A percentile compares a stretch with the other conserved stretches of the same genome.
These are phyloP conservation scores for Crataegus laevigata DNA, from an alignment of 306 rosid species.

Conservation along the genomic window DNA sequence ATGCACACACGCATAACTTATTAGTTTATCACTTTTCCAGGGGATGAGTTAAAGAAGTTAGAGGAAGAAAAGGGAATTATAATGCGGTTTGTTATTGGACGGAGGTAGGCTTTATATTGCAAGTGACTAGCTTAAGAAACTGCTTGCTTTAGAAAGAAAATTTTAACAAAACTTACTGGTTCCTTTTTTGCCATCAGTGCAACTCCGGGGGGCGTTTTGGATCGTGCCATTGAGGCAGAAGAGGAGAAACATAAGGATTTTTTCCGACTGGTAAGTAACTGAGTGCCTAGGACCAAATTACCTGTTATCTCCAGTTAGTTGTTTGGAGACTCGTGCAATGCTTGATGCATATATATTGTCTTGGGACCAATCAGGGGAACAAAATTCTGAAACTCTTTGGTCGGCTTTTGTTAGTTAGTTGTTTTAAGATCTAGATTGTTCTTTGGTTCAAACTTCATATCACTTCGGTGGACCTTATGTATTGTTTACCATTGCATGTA, in stretches of 20 bases:
- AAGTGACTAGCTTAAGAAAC: background rate
- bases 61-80: conserved; percentile 54
- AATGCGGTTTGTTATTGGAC: conserved; percentile 54
- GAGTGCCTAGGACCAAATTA: background rate
- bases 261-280: conserved; percentile 40
- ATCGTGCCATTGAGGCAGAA: conserved; percentile 55
- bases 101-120: conserved; percentile 26
- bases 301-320: background rate
- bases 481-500: background rate
- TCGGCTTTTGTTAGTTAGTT: background rate
- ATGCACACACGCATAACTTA: background rate
- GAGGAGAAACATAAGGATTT: conserved; percentile 42
- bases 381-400: background rate
- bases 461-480: background rate
- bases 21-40: conserved; percentile 12
- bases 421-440: background rate
- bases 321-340: background rate
- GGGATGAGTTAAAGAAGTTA: conserved; percentile 33
- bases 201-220: conserved; percentile 46
- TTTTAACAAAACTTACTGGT: background rate
- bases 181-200: conserved; percentile 27
- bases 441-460: background rate
- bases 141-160: background rate
- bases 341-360: background rate
- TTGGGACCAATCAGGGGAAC: background rate